Evolutionary conservation across 805 yeast species (phyloP), one percentile per base, ranked within the genome.

Genomic region (Cyberlindnera maclurae): DNA sequence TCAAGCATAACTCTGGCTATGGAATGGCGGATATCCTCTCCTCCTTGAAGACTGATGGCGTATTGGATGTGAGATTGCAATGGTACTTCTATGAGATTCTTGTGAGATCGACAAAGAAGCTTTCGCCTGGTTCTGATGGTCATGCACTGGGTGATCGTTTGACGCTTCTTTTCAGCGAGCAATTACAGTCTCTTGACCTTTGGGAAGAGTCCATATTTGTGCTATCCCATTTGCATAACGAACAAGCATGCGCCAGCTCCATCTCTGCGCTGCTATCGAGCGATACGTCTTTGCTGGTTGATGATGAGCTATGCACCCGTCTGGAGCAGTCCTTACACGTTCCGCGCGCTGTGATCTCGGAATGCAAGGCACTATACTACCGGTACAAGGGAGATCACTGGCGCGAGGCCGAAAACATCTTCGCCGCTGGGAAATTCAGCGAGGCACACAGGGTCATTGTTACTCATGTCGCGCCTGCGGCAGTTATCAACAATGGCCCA

Each of bases 391-490:
- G 72, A 3, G 71, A 82, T 36, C 71, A 65, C 47, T 66, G 78
- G 61, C 64, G 70, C 12, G 87, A 86, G 48, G 77, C 79, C 1
- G 64, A 69, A 33, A 74, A 79, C 22, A 69, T 82, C 33, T 59
- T 86, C 1, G 68, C 65, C 11, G 95, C 95, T 0, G 66, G 64
- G 10, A 57, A 71, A 36, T 74, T 73, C 64, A 65, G 60, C 0
- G 77, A 74, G 29, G 95, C 96, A 0, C 93, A 85, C 51, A 54
- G 60, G 2, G 61, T 75, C 1, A 59, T 85, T 4, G 49, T 79
- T 8, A 53, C 63, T 1, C 56, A 67, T 3, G 81, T 87, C 24
- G 97, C 90, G 0, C 97, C 97, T 8, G 57, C 60, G 12, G 72
- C 80, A 3, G 74, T 89, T 1, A 71, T 79, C 12, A 65, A 72